Evolutionary conservation across 2,329 filamentous ascomycete species (phyloP), one percentile per base, ranked within the genome.

Genomic region (Neoscytalidium dimidiatum): DNA sequence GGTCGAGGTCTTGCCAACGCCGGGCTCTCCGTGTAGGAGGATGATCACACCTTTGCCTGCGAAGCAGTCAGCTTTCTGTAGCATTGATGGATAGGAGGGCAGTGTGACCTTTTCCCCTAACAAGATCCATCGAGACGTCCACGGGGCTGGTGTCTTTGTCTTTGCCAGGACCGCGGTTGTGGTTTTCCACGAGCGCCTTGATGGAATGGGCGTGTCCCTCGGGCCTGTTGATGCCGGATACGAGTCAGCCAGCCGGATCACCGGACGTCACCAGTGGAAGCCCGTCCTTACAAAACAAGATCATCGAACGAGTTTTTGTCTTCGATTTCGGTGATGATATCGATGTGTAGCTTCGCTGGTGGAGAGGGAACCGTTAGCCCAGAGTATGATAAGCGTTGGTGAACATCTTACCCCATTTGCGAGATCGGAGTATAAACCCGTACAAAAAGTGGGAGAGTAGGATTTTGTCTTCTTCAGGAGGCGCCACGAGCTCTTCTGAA

Each of bases 1-100:
- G 1, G 58, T 62, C 13, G 31, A 62, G 2, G 58, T 62, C 17
- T 62, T 62, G 5, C 58, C 58, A 4, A 51, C 58, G 0, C 58
- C 58, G 7, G 58, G 58, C 6, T 35, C 58, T 19, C 58, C 58
- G 19, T 62, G 58, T 14, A 62, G 5, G 4, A 62, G 44, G 21
- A 62, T 63, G 13, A 48, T 51, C 23, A 49, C 62, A 4, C 29
- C 62, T 29, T 53, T 65, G 26, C 44, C 53, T 44, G 29, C 0
- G 9, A 21, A n/a, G 21, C 8, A 17, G 49, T 52, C 2, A 52
- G 23, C 4, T 4, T 14, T 21, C 7, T 17, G n/a, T n/a, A n/a
- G n/a, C 4, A 4, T 0, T 9, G 9, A 11, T 21, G n/a, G 9
- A 23, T 19, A 9, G 7, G 9, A 5, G 17, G 4, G 26, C 7